A percentile compares a stretch with the other conserved stretches of the same genome.
Evolutionary conservation across 441 rosid species (phyloP).

Genomic region (Rhodomyrtus psidioides): DNA sequence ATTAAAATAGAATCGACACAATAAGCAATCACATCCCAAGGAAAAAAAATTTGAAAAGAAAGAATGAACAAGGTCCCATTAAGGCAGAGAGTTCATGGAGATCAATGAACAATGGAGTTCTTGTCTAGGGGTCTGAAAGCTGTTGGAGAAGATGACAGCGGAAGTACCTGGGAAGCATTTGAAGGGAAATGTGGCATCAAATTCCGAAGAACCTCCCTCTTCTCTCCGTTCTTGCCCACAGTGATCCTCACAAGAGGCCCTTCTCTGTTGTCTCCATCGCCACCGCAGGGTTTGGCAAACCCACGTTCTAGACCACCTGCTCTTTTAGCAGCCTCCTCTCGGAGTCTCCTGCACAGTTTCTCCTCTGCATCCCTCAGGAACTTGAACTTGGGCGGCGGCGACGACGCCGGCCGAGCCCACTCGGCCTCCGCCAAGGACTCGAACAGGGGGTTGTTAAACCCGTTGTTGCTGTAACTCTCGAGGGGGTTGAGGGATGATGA

Average conservation of each 20-base stretch:
- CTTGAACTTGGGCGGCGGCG: constrained; percentile 93
- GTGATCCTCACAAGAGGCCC: constrained; percentile 63
- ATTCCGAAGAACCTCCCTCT: constrained; percentile 24
- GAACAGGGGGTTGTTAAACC: constrained; percentile 73
- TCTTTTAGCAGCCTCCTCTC: constrained; percentile 47
- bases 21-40: neutral
- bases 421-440: constrained; percentile 57
- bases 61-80: neutral
- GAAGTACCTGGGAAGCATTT: constrained; percentile 58
- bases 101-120: constrained; percentile 14
- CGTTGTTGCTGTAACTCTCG: constrained; percentile 36
- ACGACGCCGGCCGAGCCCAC: constrained; percentile 36
- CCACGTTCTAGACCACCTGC: neutral
- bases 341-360: constrained; percentile 46
- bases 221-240: constrained; percentile 26
- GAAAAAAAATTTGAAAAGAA: neutral
- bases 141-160: constrained; percentile 57
- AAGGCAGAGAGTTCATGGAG: neutral
- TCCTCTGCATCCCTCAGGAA: constrained; percentile 92
- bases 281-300: neutral
- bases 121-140: constrained; percentile 34
- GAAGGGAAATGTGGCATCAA: constrained; percentile 25
- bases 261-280: constrained; percentile 9
- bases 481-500: constrained; percentile 18
- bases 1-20: neutral